phyloP scores from a whole-genome alignment of 2,329 filamentous ascomycete species.

The Biscogniauxia sp. region DNA sequence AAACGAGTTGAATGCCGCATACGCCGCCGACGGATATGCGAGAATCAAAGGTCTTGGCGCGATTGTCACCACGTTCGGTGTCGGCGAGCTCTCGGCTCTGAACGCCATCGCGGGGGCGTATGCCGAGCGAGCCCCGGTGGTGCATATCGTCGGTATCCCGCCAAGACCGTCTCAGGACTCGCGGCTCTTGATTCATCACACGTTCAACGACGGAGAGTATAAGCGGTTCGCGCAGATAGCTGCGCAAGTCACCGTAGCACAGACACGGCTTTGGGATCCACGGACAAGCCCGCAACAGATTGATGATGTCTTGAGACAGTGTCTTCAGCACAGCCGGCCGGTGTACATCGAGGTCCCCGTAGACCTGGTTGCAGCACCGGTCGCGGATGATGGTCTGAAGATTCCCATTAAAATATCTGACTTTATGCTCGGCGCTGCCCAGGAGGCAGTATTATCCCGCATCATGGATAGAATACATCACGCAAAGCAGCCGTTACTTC shows the following conservation, averaged over 20 bases:
- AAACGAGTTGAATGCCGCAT: constrained; percentile 58
- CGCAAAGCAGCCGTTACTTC: constrained; percentile 47
- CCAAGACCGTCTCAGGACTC: constrained; percentile 41
- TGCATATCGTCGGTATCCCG: constrained; percentile 58
- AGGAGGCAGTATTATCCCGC: constrained; percentile 31
- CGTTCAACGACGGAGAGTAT: constrained; percentile 55
- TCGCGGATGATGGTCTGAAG: constrained; percentile 34
- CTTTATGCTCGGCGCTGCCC: constrained; percentile 7
- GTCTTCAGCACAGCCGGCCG: constrained; percentile 50
- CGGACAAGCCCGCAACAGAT: constrained; percentile 47
- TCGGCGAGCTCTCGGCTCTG: constrained; percentile 55
- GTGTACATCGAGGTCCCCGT: constrained; percentile 56
- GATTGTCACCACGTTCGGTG: constrained; percentile 59
- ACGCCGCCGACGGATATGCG: constrained; percentile 57
- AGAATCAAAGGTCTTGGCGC: constrained; percentile 49
- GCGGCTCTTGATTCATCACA: constrained; percentile 49
- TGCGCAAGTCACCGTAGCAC: constrained; percentile 47
- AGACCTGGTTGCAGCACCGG: constrained; percentile 44
- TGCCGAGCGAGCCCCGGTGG: constrained; percentile 53
- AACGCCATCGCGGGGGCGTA: constrained; percentile 59
- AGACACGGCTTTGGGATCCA: constrained; percentile 45
- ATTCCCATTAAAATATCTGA: constrained; percentile 21
- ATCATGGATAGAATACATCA: constrained; percentile 42
- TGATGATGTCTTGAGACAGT: constrained; percentile 48
- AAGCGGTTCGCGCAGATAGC: constrained; percentile 49